Base-by-base conservation (phyloP, 169 alveolate genomes). In the Toxoplasma gondii region DNA sequence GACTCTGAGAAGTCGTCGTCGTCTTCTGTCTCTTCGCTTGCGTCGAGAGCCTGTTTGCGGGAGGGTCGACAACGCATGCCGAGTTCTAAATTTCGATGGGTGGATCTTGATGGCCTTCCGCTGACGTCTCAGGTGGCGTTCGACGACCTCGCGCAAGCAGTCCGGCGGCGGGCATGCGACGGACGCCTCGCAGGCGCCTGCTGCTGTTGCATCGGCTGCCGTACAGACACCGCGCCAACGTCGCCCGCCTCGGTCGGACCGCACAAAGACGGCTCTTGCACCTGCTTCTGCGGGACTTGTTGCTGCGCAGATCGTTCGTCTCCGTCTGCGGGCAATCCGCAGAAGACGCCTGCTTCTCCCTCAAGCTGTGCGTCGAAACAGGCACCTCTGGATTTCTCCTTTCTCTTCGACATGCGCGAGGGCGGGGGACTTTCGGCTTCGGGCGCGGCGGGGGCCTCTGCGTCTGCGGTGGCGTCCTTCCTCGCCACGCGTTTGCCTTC, bases 131-230 rank as follows among this genome's bases (percentile, higher is more conserved):
- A 12, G 0, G 94, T 91, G 53, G 86, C 83, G 7, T 91, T 91
- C 84, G 94, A 91, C 36, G 91, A 91, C 69, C 17, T 91, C 58
- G 43, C 43, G 67, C 94, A 91, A 58, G 78, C 91, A 12, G 39
- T 91, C 43, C 54, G 82, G 36, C 94, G 94, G 44, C 84, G 94
- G 41, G 83, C 81, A 0, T 91, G 94, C 69, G 86, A 39, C 29
- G 91, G 80, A 17, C 74, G 91, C 54, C 82, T 67, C 64, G 27
- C 43, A 9, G 70, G 94, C 39, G n/a, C 82, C 86, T 91, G 94
- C 84, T 91, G 94, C 84, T 91, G 94, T 69, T 80, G 94, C 43
- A 43, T 64, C 36, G 84, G 91, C 49, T 78, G 91, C 64, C 4
- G 49, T 49, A 81, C 93, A 74, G 44, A 36, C 74, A 19, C 74